Evolutionary conservation across 352 stramenopile genomes (phyloP).

Genomic region (Elongisporangium anandrum): DNA sequence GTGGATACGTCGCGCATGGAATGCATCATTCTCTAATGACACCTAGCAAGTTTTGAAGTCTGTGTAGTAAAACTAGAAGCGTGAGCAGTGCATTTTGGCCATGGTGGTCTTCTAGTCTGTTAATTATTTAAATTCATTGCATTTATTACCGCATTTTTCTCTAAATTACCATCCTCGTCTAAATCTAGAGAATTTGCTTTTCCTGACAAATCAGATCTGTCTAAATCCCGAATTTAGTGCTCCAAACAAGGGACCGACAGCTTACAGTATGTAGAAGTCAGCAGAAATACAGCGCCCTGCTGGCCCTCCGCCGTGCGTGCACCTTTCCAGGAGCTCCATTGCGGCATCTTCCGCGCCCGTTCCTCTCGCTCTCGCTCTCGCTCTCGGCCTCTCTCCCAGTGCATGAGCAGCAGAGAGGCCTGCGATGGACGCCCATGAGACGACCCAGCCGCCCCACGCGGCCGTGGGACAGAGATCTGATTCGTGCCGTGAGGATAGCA

Average conservation of each 20-base stretch:
- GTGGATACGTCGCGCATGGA: constrained; percentile 4
- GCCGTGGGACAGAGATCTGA: background rate
- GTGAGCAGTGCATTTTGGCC: background rate
- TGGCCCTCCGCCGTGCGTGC: background rate
- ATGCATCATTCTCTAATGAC: background rate
- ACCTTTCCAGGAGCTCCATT: background rate
- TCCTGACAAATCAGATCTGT: background rate
- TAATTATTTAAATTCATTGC: background rate
- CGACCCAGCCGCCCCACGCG: background rate
- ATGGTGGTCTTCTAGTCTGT: background rate
- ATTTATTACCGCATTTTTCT: too few relatives aligned
- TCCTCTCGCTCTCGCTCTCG: background rate
- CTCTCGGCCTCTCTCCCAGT: background rate
- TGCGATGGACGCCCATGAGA: background rate
- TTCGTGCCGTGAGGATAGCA: background rate
- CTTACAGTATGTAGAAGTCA: background rate
- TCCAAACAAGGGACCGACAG: background rate
- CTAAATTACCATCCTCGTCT: too few relatives aligned
- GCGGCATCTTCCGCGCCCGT: background rate
- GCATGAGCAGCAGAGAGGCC: background rate
- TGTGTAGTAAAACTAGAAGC: background rate
- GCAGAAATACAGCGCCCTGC: background rate
- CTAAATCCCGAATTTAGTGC: background rate
- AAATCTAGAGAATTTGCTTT: background rate
- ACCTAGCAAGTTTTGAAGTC: background rate